phyloP scores from a whole-genome alignment of 345 rosid species.

The Rhodamnia rubescens region DNA sequence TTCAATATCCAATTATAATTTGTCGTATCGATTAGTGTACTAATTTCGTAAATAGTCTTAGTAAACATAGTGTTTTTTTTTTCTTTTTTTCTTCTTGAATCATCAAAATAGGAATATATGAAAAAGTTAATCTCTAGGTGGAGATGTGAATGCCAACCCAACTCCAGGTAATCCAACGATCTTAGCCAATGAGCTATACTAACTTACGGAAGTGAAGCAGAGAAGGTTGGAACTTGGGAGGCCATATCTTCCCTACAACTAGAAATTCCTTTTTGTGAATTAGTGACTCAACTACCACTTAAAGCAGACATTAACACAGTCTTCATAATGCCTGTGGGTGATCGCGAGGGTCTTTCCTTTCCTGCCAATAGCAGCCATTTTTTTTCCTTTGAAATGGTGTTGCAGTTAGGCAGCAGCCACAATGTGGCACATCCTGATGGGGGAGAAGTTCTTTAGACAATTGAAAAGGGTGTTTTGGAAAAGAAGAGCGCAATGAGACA shows the following conservation, averaged over 20 bases:
- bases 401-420: not conserved
- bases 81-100: not conserved
- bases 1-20: not conserved
- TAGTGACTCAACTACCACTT: not conserved
- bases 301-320: not conserved
- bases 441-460: not conserved
- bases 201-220: not conserved
- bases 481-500: not conserved
- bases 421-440: not conserved
- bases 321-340: not conserved
- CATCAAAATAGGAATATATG: not conserved
- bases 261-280: not conserved
- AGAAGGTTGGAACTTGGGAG: not conserved
- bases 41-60: not conserved
- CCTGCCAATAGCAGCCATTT: not conserved
- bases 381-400: not conserved
- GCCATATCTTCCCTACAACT: not conserved
- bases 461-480: not conserved
- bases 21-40: not conserved
- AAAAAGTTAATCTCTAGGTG: not conserved
- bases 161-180: not conserved
- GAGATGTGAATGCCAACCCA: not conserved
- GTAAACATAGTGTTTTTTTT: not conserved
- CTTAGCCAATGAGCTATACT: not conserved
- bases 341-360: not conserved